Evolutionary conservation across 2,329 filamentous ascomycete species (phyloP), one percentile per base, ranked within the genome.

Genomic region (Nakataea oryzae): DNA sequence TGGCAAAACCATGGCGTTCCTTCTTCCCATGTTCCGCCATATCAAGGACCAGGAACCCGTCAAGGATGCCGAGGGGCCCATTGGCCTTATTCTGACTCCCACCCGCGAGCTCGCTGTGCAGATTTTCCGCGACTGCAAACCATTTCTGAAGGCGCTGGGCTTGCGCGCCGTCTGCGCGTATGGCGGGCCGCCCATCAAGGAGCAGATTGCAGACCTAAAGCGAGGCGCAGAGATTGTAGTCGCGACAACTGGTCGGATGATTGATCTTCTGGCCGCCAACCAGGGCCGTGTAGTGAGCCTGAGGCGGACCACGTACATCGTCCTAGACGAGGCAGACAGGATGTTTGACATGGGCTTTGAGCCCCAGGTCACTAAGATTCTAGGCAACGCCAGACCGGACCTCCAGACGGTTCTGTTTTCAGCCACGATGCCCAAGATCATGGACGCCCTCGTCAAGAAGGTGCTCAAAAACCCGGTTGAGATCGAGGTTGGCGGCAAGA

Each of bases 261-360:
- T 99, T 69, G 95, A 99, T 78, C 83, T 99, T 24, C 80, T 99
- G 34, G 91, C 92, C 54, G 92, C 93, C 60, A 99, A 97, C 71
- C 88, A 90, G 66, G 93, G 93, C n/a, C 86, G 93, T 65, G 93
- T 97, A 12, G 96, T 93, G 14, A 97, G 96, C 70, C 80, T 99
- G 62, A 86, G 84, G 67, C 85, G 95, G 65, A 91, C 96, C 14
- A 95, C 91, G 0, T 99, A 97, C 72, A 86, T 97, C 28, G 95
- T 99, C 13, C 84, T 99, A 54, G 95, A 99, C 72, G 95, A 99
- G 76, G 95, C 95, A 58, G 95, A 99, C 75, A 89, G 95, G 65
- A 97, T 99, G 95, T 97, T 97, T 72, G 95, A 99, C 73, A 97
- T 99, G 95, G 95, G 95, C 17, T 99, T 99, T 71, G 93, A 96